Evolutionary conservation across 148 eudicot genomes (phyloP).

Genomic region (Rhododendron williamsianum): DNA sequence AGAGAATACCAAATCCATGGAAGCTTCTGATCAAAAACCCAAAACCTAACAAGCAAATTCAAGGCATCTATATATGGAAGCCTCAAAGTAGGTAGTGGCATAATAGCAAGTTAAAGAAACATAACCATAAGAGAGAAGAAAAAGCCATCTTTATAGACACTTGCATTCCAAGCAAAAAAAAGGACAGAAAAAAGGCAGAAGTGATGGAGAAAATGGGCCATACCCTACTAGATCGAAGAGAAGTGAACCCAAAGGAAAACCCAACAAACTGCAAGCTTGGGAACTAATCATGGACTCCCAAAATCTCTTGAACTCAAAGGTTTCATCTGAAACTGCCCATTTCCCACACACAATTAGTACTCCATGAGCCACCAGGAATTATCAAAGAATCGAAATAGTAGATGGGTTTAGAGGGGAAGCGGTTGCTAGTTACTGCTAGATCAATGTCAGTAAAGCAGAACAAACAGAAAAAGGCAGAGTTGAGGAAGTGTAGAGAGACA

Average conservation of each 20-base stretch:
- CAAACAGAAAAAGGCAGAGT: constrained; percentile 20
- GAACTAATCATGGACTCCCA: constrained; percentile 32
- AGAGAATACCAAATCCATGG: neutral
- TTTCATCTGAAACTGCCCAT: constrained; percentile 13
- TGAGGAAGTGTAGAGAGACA: constrained; percentile 20
- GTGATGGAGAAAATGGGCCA: constrained; percentile 35
- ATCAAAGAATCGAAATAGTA: constrained; percentile 19
- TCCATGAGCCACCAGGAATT: constrained; percentile 1
- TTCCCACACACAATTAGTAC: neutral
- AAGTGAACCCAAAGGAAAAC: constrained; percentile 39
- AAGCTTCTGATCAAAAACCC: neutral
- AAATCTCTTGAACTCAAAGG: constrained; percentile 44
- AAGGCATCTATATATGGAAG: constrained; percentile 5
- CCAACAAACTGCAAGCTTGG: constrained; percentile 29
- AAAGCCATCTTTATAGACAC: constrained; percentile 33
- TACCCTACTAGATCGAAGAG: constrained; percentile 72
- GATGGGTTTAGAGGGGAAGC: constrained; percentile 14
- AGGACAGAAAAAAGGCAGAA: constrained; percentile 4
- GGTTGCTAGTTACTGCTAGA: neutral
- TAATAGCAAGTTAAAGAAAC: constrained; percentile 12
- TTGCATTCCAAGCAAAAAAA: constrained; percentile 44
- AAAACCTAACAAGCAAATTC: neutral
- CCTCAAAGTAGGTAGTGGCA: constrained; percentile 9
- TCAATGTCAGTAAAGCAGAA: constrained; percentile 20
- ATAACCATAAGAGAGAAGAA: constrained; percentile 21